These are phyloP conservation scores for Dryas octopetala DNA, from an alignment of 306 rosid species.

Conservation along the genomic window DNA sequence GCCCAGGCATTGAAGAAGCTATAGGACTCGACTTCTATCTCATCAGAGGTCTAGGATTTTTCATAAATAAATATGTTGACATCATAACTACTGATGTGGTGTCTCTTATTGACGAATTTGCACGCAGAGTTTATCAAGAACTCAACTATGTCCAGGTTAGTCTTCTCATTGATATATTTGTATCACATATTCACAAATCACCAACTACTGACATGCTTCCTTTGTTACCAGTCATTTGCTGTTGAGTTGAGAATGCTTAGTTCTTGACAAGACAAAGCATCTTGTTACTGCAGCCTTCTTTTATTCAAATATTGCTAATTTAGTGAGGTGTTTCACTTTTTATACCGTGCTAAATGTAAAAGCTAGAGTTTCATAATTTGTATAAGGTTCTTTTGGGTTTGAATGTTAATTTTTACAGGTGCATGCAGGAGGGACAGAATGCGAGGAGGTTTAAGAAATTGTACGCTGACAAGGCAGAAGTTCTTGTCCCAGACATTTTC, in stretches of 20 bases:
- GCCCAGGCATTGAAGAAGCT: slow-evolving; percentile 89
- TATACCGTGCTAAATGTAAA: not conserved
- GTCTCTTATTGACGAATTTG: slow-evolving; percentile 89
- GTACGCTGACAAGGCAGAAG: slow-evolving; percentile 91
- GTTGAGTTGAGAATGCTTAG: no score
- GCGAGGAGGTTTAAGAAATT: slow-evolving; percentile 83
- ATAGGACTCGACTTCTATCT: slow-evolving; percentile 91
- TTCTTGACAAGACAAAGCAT: not conserved
- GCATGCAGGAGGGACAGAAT: slow-evolving; percentile 96
- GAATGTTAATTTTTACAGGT: slow-evolving; percentile 85
- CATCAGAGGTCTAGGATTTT: slow-evolving; percentile 68
- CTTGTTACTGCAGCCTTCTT: not conserved
- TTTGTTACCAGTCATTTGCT: not conserved
- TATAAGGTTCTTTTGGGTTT: slow-evolving; percentile 48
- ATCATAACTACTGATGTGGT: slow-evolving; percentile 77
- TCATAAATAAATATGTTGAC: slow-evolving; percentile 80
- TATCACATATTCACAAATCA: not conserved
- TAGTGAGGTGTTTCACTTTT: not conserved
- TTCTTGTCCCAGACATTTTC: slow-evolving; percentile 82
- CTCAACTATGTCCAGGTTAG: slow-evolving; percentile 96
- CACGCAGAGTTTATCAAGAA: slow-evolving; percentile 88
- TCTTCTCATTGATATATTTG: slow-evolving; percentile 24
- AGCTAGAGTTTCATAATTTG: not conserved
- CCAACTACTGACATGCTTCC: not conserved
- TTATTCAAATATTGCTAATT: not conserved